A percentile compares a stretch with the other conserved stretches of the same genome.
Conservation (phyloP, 1,284 basidiomycete genomes). For the Fomitopsis schrenkii region DNA sequence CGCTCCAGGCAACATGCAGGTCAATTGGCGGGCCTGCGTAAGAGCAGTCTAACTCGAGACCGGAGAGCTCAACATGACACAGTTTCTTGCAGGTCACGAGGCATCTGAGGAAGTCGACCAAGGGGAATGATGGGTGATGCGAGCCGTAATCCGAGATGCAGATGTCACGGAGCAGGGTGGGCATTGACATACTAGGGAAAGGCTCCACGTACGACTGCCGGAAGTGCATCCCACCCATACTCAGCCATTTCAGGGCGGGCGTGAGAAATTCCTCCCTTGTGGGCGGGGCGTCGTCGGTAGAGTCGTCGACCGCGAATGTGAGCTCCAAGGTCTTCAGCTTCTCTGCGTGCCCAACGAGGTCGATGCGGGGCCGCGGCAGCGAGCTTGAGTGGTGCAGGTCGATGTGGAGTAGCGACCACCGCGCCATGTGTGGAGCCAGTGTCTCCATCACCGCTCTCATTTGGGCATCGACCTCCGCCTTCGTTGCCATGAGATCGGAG, state of each 20-base stretch:
- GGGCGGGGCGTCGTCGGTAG: neutral
- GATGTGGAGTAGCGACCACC: neutral
- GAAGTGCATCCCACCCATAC: neutral
- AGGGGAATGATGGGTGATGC: neutral
- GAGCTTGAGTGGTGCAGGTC: neutral
- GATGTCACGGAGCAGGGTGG: neutral
- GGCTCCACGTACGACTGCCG: neutral
- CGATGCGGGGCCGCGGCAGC: neutral
- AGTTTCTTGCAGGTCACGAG: neutral
- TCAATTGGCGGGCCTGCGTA: neutral
- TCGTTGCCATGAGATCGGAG: neutral
- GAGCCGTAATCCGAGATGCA: neutral
- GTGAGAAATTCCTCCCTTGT: neutral
- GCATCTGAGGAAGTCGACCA: neutral
- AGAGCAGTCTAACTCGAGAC: neutral
- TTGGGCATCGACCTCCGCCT: neutral
- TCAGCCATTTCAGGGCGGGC: neutral
- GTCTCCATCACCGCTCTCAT: neutral
- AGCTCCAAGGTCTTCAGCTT: neutral
- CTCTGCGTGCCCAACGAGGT: neutral
- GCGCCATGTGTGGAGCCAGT: constrained; percentile 1
- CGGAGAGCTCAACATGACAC: neutral
- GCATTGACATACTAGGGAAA: neutral
- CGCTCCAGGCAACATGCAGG: neutral
- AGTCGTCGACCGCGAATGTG: neutral